Conservation (phyloP, 495 filamentous ascomycete genomes). For the Diplogelasinospora grovesii region DNA sequence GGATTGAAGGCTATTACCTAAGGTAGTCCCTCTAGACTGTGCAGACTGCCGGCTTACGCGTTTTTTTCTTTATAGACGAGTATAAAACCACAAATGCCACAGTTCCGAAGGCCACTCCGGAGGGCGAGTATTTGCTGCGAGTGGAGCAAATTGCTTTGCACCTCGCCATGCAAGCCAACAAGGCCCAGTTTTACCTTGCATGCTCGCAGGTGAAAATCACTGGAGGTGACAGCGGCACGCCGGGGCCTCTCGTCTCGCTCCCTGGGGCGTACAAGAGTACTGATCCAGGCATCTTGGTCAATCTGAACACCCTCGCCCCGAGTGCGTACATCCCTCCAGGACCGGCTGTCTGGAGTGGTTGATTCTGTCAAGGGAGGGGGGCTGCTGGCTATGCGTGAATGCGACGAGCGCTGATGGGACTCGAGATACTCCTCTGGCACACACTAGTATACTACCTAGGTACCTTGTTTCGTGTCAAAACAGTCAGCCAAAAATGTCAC, state of each 20-base stretch:
- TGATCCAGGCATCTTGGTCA: constrained; percentile 42
- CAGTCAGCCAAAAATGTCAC: too few species aligned
- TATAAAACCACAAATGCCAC: constrained; percentile 37
- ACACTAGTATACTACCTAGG: too few species aligned
- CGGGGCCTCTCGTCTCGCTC: constrained; percentile 38
- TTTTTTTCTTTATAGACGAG: constrained; percentile 16
- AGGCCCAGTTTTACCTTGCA: constrained; percentile 47
- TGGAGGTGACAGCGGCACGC: constrained; percentile 40
- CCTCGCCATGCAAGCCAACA: constrained; percentile 32
- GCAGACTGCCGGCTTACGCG: background rate
- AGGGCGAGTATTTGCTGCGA: constrained; percentile 51
- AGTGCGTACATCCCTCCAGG: constrained; percentile 38
- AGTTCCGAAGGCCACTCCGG: constrained; percentile 35
- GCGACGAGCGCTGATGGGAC: too few species aligned
- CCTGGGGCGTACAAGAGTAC: constrained; percentile 47
- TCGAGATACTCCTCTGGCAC: too few species aligned
- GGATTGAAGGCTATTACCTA: too few species aligned
- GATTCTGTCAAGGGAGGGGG: too few species aligned
- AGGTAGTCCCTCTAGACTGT: background rate
- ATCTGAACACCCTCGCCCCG: constrained; percentile 27
- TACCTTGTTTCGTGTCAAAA: too few species aligned
- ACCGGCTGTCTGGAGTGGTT: constrained; percentile 32
- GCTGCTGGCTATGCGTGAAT: too few species aligned
- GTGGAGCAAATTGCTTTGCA: constrained; percentile 51
- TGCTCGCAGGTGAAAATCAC: constrained; percentile 53